Evolutionary conservation across 495 filamentous ascomycete species (phyloP).

Genomic region (Penicillium antarcticum): DNA sequence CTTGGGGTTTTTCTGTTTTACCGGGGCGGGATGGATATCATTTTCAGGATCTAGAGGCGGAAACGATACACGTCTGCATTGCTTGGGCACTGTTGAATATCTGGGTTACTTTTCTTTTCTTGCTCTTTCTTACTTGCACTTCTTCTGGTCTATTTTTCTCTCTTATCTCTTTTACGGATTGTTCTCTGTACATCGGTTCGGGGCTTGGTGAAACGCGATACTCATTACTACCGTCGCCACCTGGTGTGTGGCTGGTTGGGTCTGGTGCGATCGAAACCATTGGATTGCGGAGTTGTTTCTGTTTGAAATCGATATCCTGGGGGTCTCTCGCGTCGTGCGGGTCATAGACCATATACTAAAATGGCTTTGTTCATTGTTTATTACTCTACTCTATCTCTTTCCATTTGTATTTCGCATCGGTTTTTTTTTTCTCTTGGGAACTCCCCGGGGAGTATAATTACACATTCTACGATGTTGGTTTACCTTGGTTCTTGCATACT

Average conservation of each 20-base stretch:
- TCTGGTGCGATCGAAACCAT: constrained; percentile 42
- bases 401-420: constrained; percentile 12
- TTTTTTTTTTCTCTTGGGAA: constrained; percentile 11
- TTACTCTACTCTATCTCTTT: constrained; percentile 19
- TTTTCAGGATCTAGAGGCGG: constrained; percentile 50
- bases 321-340: constrained; percentile 35
- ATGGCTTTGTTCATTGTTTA: constrained; percentile 23
- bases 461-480: constrained; percentile 30
- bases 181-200: constrained; percentile 44
- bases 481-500: constrained; percentile 16
- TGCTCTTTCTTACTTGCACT: constrained; percentile 12
- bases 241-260: constrained; percentile 29
- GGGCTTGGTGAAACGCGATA: constrained; percentile 35
- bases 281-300: constrained; percentile 42
- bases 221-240: constrained; percentile 33
- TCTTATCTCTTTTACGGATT: constrained; percentile 22
- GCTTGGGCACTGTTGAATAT: constrained; percentile 45
- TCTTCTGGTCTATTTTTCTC: constrained; percentile 25
- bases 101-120: constrained; percentile 28
- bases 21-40: constrained; percentile 40
- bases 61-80: constrained; percentile 56
- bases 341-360: constrained; percentile 37
- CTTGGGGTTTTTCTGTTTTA: constrained; percentile 28
- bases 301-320: constrained; percentile 35
- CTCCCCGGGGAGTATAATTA: constrained; percentile 28